These are phyloP conservation scores for Shiraia sp. DNA, from an alignment of 2,329 filamentous ascomycete genomes.

Conservation along the genomic window DNA sequence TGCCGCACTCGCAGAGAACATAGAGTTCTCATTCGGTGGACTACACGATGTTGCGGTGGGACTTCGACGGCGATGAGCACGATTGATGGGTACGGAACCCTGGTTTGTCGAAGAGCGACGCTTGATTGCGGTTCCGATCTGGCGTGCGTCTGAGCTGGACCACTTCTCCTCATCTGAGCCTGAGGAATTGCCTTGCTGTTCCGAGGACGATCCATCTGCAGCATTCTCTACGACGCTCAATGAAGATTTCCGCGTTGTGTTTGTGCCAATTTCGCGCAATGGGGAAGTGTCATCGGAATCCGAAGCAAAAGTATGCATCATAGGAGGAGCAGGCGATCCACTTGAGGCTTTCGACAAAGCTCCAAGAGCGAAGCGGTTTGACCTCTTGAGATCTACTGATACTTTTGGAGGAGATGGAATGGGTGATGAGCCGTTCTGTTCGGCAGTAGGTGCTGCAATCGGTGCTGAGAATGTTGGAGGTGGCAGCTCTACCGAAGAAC, in stretches of 20 bases:
- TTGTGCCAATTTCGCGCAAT: constrained; percentile 51
- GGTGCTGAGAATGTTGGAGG: constrained; percentile 56
- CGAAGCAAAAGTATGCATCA: constrained; percentile 62
- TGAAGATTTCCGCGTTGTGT: constrained; percentile 53
- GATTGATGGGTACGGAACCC: constrained; percentile 45
- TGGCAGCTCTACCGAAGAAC: constrained; percentile 56
- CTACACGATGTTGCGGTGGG: constrained; percentile 55
- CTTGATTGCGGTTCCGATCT: constrained; percentile 61
- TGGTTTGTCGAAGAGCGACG: constrained; percentile 53
- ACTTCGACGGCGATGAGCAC: constrained; percentile 58
- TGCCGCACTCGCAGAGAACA: constrained; percentile 69
- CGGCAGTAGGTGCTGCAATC: constrained; percentile 29
- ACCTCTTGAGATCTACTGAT: constrained; percentile 62
- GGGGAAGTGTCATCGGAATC: constrained; percentile 57
- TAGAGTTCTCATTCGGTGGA: constrained; percentile 60
- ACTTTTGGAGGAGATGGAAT: constrained; percentile 61
- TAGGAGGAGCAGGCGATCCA: constrained; percentile 65
- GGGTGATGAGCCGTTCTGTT: constrained; percentile 56
- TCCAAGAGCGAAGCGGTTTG: constrained; percentile 82
- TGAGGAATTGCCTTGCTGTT: constrained; percentile 40
- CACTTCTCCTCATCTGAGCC: constrained; percentile 56
- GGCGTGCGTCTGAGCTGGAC: constrained; percentile 56
- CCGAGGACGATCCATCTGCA: constrained; percentile 27
- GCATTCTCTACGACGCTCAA: constrained; percentile 56
- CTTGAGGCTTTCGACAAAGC: constrained; percentile 72